Conservation (phyloP, 805 yeast species). For the Yarrowia porcina region DNA sequence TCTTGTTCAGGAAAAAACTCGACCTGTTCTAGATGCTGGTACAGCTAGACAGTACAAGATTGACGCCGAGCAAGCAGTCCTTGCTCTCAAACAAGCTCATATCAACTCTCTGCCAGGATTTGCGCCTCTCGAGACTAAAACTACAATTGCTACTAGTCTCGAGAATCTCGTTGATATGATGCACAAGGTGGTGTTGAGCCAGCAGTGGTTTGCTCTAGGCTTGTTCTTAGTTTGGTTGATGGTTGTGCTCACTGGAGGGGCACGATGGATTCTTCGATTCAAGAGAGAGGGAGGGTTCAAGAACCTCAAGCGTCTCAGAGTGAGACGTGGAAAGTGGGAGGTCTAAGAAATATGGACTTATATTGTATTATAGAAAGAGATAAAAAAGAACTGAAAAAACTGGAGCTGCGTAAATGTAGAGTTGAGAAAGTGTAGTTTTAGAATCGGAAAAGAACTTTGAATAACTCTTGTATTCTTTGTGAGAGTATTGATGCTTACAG, state of each 20-base stretch:
- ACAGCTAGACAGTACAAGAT: neutral
- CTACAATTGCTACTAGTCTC: neutral
- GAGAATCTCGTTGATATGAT: slow-evolving; percentile 6
- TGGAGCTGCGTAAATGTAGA: no score
- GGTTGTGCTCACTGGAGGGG: neutral
- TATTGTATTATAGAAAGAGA: no score
- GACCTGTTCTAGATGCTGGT: neutral
- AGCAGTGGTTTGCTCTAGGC: neutral
- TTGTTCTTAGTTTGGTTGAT: neutral
- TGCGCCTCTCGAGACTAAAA: slow-evolving; percentile 4
- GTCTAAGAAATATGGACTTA: neutral
- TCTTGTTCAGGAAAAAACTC: neutral
- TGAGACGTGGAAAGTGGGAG: neutral
- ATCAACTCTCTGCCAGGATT: neutral
- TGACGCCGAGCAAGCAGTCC: neutral
- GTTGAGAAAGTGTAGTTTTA: no score
- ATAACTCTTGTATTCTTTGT: no score
- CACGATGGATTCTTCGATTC: neutral
- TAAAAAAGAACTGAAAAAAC: no score
- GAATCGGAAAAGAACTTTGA: no score
- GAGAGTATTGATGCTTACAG: no score
- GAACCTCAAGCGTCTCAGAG: no score
- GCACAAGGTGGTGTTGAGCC: neutral
- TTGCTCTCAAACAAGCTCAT: neutral
- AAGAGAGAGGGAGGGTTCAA: neutral